phyloP scores from a whole-genome alignment of 1,284 basidiomycete species.

The Leccinum solheimii region DNA sequence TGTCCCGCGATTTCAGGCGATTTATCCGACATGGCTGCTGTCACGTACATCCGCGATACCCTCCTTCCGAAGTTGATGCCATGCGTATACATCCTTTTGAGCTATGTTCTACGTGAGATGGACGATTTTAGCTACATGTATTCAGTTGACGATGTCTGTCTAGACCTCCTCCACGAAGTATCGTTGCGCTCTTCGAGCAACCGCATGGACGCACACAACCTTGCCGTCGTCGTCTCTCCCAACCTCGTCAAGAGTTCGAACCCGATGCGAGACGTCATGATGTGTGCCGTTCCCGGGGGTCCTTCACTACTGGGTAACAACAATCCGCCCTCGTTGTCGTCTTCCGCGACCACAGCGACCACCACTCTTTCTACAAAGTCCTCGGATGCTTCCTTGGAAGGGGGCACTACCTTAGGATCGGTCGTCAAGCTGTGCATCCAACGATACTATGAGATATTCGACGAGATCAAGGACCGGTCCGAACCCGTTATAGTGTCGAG shows the following conservation, averaged over 20 bases:
- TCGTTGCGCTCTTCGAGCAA: slow-evolving; percentile 64
- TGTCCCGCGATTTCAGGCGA: slow-evolving; percentile 64
- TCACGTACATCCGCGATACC: slow-evolving; percentile 64
- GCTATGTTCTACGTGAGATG: slow-evolving; percentile 67
- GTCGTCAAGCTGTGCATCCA: slow-evolving; percentile 78
- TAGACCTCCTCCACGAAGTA: slow-evolving; percentile 78
- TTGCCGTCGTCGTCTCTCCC: slow-evolving; percentile 75
- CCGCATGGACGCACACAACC: slow-evolving; percentile 81
- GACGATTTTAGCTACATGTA: neutral
- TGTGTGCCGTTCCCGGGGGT: slow-evolving; percentile 62
- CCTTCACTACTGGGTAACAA: slow-evolving; percentile 26
- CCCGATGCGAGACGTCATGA: slow-evolving; percentile 67
- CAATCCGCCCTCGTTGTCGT: slow-evolving; percentile 14
- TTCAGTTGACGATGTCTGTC: slow-evolving; percentile 14
- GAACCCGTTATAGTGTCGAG: slow-evolving; percentile 47
- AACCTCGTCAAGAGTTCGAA: slow-evolving; percentile 73
- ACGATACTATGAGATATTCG: slow-evolving; percentile 82
- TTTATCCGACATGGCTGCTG: slow-evolving; percentile 53
- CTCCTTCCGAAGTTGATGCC: slow-evolving; percentile 67
- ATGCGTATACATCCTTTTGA: slow-evolving; percentile 73
- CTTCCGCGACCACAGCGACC: slow-evolving; percentile 26
- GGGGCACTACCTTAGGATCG: slow-evolving; percentile 64
- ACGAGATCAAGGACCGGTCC: slow-evolving; percentile 67
- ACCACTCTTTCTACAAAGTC: slow-evolving; percentile 18
- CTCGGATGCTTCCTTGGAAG: slow-evolving; percentile 37